These are phyloP conservation scores for Neurospora sp. DNA, from an alignment of 495 filamentous ascomycete genomes.

Conservation along the genomic window DNA sequence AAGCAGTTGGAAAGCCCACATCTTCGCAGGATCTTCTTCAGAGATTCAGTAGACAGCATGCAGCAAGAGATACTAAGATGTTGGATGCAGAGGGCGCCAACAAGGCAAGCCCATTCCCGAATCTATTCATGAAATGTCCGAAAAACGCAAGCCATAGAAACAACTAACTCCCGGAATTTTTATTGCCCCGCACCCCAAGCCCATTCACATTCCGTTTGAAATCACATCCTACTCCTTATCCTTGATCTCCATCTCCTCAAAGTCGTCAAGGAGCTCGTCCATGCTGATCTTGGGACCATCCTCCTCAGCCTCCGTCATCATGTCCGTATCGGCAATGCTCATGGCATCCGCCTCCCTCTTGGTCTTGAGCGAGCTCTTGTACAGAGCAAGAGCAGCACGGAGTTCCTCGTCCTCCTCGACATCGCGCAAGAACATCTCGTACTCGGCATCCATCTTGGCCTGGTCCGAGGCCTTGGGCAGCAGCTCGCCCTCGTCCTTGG, in stretches of 20 bases:
- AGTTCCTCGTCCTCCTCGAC: conserved; percentile 93
- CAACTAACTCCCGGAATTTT: background rate
- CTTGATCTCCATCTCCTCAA: conserved; percentile 66
- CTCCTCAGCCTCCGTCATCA: conserved; percentile 58
- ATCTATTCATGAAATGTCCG: background rate
- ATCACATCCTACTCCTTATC: conserved; percentile 24
- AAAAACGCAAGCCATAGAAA: background rate
- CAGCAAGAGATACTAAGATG: background rate
- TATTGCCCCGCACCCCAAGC: background rate
- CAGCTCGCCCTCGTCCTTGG: conserved; percentile 74
- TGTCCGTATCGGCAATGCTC: conserved; percentile 56
- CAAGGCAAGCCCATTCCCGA: background rate
- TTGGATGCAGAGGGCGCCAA: background rate
- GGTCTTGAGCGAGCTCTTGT: conserved; percentile 50
- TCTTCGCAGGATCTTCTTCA: too few relatives aligned
- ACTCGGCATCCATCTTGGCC: conserved; percentile 77
- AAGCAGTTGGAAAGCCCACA: too few relatives aligned
- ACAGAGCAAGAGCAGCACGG: conserved; percentile 69
- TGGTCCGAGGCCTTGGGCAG: conserved; percentile 70
- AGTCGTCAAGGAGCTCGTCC: conserved; percentile 81
- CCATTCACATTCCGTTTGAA: background rate
- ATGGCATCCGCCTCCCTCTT: conserved; percentile 37
- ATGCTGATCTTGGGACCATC: conserved; percentile 66
- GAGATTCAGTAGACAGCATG: background rate
- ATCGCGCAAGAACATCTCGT: conserved; percentile 93